Conservation (phyloP, 148 eudicot genomes). For the Amaranthus cruentus region DNA sequence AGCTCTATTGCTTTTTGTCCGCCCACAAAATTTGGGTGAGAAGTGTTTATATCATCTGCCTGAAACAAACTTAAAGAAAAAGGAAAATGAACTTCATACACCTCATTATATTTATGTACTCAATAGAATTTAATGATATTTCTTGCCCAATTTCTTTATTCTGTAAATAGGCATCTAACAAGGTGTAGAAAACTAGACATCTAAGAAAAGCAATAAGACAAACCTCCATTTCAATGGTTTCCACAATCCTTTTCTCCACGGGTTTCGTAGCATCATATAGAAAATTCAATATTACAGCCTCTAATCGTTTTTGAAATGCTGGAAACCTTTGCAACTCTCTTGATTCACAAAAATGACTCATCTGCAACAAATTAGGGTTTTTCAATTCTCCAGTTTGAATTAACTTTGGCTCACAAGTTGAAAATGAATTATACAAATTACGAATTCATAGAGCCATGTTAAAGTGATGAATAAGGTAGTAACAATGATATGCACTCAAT, state of each 20-base stretch:
- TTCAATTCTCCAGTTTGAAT: background rate
- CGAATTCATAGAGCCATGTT: too few species aligned
- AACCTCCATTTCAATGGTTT: constrained; percentile 19
- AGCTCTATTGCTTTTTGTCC: constrained; percentile 24
- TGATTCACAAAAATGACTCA: constrained; percentile 14
- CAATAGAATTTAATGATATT: too few species aligned
- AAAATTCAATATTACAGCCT: background rate
- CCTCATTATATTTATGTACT: too few species aligned
- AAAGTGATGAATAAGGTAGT: too few species aligned
- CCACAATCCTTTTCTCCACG: constrained; percentile 17
- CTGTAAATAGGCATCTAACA: too few species aligned
- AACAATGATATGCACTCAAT: too few species aligned
- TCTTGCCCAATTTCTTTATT: too few species aligned
- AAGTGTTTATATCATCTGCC: constrained; percentile 25
- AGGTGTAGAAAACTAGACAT: too few species aligned
- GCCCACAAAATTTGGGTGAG: constrained; percentile 22
- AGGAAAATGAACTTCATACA: too few species aligned
- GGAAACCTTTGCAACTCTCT: constrained; percentile 15
- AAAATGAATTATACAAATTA: too few species aligned
- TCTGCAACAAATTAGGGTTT: background rate
- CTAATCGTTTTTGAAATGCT: background rate
- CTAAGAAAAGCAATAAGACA: background rate
- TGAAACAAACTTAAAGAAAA: background rate
- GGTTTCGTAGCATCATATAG: constrained; percentile 12
- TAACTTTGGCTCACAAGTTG: too few species aligned